Evolutionary conservation across 352 stramenopile species (phyloP).

Genomic region (Plasmopara muralis): DNA sequence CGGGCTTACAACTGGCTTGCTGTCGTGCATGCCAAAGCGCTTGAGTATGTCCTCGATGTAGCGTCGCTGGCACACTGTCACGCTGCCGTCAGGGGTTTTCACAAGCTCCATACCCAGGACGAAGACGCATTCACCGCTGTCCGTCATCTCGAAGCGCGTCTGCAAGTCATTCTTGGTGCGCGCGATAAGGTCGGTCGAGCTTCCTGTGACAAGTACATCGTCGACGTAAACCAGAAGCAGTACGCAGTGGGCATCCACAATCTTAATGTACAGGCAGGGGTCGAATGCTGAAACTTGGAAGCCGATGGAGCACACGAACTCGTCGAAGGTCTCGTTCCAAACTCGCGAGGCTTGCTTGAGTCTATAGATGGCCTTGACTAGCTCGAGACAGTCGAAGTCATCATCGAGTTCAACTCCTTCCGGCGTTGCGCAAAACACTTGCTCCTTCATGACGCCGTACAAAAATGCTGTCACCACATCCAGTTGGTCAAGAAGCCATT

Average conservation of each 20-base stretch:
- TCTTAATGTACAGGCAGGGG: not conserved
- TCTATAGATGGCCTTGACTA: slow-evolving; percentile 9
- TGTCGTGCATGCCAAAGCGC: slow-evolving; percentile 3
- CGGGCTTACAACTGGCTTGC: not conserved
- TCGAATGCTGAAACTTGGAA: slow-evolving; percentile 1
- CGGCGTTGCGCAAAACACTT: slow-evolving; percentile 1
- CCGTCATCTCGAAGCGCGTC: no score
- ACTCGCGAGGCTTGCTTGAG: slow-evolving; percentile 10
- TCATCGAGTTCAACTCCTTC: not conserved
- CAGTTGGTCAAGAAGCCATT: no score
- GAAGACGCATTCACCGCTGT: no score
- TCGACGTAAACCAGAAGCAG: not conserved
- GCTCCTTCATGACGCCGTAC: slow-evolving; percentile 8
- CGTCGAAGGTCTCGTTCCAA: slow-evolving; percentile 7
- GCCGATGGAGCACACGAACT: not conserved
- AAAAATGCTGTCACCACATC: no score
- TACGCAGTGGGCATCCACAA: not conserved
- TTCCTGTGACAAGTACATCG: no score
- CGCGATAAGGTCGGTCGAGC: no score
- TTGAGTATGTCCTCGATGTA: slow-evolving; percentile 3
- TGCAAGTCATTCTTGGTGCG: no score
- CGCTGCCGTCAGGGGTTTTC: not conserved
- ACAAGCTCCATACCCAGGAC: no score
- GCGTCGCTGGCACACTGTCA: not conserved
- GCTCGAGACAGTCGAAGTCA: slow-evolving; percentile 5